These are phyloP conservation scores for Microsporum canis DNA, from an alignment of 2,329 filamentous ascomycete species.

Conservation along the genomic window DNA sequence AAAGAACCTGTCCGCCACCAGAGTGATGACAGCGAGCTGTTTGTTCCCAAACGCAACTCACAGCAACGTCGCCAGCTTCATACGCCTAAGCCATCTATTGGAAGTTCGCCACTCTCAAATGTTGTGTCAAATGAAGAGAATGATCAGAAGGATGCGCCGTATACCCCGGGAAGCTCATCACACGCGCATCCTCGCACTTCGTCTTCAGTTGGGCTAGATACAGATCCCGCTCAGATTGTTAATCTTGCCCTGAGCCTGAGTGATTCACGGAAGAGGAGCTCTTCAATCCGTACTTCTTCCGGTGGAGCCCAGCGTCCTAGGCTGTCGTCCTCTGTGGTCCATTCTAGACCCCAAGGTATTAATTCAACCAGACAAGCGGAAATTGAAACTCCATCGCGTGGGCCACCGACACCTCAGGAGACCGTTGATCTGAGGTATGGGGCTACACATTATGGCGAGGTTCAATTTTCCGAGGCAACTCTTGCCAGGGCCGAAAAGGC, in stretches of 20 bases:
- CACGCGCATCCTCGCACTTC: not conserved
- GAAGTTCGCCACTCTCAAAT: slow-evolving; percentile 2
- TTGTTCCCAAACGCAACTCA: not conserved
- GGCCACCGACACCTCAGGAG: not conserved
- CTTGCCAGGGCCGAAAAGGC: slow-evolving; percentile 73
- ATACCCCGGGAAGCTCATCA: not conserved
- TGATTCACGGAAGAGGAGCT: slow-evolving; percentile 47
- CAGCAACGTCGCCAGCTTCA: not conserved
- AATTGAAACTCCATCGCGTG: not conserved
- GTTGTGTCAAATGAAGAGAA: not conserved
- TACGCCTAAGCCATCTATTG: not conserved
- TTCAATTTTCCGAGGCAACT: slow-evolving; percentile 62
- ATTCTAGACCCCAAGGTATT: not conserved
- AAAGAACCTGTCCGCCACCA: not conserved
- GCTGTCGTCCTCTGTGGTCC: not conserved
- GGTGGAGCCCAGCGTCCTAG: slow-evolving; percentile 3
- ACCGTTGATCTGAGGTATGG: slow-evolving; percentile 1
- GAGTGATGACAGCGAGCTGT: not conserved
- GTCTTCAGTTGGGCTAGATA: slow-evolving; percentile 40
- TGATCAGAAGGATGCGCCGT: not conserved
- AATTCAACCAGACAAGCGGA: not conserved
- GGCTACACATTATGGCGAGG: not conserved
- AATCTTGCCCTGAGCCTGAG: slow-evolving; percentile 83
- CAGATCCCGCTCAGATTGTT: slow-evolving; percentile 80
- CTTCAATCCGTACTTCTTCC: slow-evolving; percentile 8